These are phyloP conservation scores for Amanita pseudoporphyria DNA, from an alignment of 768 basidiomycete genomes.

Conservation along the genomic window DNA sequence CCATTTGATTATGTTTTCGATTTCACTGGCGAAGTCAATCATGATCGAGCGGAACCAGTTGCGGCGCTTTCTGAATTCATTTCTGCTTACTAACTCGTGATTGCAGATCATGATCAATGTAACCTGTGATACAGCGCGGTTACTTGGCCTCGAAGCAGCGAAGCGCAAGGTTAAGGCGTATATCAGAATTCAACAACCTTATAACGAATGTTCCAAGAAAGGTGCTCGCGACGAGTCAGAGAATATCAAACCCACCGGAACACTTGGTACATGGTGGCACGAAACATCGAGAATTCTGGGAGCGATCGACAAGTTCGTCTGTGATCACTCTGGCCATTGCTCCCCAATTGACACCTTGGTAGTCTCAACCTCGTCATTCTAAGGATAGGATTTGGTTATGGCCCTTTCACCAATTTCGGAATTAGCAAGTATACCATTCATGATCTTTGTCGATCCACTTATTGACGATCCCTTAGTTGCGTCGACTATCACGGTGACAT, in stretches of 20 bases:
- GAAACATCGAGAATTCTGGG: conserved; percentile 70
- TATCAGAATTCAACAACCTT: conserved; percentile 67
- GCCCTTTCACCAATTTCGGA: conserved; percentile 70
- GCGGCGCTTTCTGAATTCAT: conserved; percentile 14
- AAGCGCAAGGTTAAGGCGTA: conserved; percentile 71
- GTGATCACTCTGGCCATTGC: conserved; percentile 2
- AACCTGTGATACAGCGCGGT: conserved; percentile 59
- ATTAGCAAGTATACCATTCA: conserved; percentile 35
- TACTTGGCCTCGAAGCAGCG: conserved; percentile 72
- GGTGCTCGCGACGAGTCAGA: conserved; percentile 61
- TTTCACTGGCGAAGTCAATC: conserved; percentile 70
- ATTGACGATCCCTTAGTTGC: conserved; percentile 36
- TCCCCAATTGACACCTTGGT: conserved; percentile 8
- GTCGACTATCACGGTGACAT: conserved; percentile 61
- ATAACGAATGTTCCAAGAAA: conserved; percentile 68
- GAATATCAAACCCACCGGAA: conserved; percentile 59
- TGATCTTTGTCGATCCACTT: conserved; percentile 4
- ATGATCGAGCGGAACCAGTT: conserved; percentile 70
- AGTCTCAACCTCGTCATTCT: conserved; percentile 79
- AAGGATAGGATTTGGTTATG: conserved; percentile 68
- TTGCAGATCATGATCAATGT: conserved; percentile 67
- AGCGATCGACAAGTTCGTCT: conserved; percentile 57
- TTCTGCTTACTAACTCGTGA: conserved; percentile 2
- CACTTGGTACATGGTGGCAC: conserved; percentile 82
- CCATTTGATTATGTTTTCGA: conserved; percentile 80